Evolutionary conservation across 148 eudicot species (phyloP).

Genomic region (Linanthus parryae): DNA sequence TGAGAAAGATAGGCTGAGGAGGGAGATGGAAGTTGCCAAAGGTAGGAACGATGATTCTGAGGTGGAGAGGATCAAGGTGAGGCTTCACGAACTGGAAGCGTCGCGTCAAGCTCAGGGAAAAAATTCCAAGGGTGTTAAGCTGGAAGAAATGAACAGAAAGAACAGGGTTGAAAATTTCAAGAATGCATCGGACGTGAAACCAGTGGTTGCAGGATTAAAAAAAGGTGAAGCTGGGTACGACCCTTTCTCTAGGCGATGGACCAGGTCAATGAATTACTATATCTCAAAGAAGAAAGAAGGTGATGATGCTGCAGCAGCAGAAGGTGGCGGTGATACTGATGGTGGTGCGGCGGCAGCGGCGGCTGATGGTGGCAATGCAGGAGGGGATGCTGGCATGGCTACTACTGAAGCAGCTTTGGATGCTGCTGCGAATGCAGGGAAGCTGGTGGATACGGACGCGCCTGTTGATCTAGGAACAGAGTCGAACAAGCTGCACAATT

Average conservation of each 20-base stretch:
- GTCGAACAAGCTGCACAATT: slow-evolving; percentile 56
- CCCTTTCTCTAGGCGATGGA: slow-evolving; percentile 98
- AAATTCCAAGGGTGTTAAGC: slow-evolving; percentile 64
- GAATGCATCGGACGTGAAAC: slow-evolving; percentile 78
- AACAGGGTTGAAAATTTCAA: slow-evolving; percentile 90
- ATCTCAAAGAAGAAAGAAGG: slow-evolving; percentile 39
- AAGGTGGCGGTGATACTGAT: slow-evolving; percentile 8
- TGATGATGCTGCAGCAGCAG: slow-evolving; percentile 24
- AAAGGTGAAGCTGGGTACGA: slow-evolving; percentile 97
- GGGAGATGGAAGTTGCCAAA: slow-evolving; percentile 76
- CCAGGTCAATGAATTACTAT: slow-evolving; percentile 82
- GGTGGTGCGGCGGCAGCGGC: slow-evolving; percentile 20
- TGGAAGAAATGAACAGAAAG: slow-evolving; percentile 87
- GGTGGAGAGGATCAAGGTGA: slow-evolving; percentile 67
- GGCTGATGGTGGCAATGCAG: slow-evolving; percentile 16
- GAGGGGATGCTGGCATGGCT: slow-evolving; percentile 34
- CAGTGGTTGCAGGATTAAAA: slow-evolving; percentile 46
- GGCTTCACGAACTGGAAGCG: slow-evolving; percentile 72
- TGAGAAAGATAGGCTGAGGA: slow-evolving; percentile 81
- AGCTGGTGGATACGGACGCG: slow-evolving; percentile 92
- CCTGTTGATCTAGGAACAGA: slow-evolving; percentile 90
- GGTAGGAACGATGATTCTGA: slow-evolving; percentile 64
- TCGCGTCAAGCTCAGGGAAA: slow-evolving; percentile 55
- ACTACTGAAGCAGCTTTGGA: slow-evolving; percentile 83
- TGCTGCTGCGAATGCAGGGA: slow-evolving; percentile 93